Conservation (phyloP, 2,329 filamentous ascomycete genomes). For the Hymenoscyphus fructigenus region DNA sequence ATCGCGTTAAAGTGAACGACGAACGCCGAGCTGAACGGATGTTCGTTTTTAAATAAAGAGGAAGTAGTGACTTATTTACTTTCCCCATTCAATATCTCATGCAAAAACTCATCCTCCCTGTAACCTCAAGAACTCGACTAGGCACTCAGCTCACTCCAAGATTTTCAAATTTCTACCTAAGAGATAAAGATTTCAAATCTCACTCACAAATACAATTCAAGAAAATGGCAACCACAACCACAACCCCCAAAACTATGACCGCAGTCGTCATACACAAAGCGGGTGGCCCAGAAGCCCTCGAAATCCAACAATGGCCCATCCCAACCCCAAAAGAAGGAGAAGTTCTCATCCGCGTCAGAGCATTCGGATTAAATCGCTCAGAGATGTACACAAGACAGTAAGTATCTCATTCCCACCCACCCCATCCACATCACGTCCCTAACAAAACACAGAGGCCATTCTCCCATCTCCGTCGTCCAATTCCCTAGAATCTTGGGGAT, state of each 20-base stretch:
- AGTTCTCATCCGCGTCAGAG: conserved; percentile 75
- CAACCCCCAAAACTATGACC: conserved; percentile 19
- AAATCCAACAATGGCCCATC: conserved; percentile 20
- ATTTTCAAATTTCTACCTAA: background rate
- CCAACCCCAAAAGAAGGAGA: conserved; percentile 51
- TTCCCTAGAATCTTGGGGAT: conserved; percentile 30
- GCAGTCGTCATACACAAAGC: conserved; percentile 24
- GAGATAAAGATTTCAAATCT: background rate
- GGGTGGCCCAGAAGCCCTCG: conserved; percentile 25
- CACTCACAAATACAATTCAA: background rate
- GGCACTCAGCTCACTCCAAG: background rate
- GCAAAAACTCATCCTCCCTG: background rate
- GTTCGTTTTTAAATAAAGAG: too few species aligned
- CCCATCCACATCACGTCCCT: background rate
- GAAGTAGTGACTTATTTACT: background rate
- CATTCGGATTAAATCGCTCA: conserved; percentile 83
- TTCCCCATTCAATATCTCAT: background rate
- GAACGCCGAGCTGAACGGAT: too few species aligned
- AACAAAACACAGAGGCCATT: conserved; percentile 17
- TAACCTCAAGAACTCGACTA: background rate
- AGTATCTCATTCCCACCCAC: background rate
- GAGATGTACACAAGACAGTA: conserved; percentile 54
- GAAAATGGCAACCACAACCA: background rate
- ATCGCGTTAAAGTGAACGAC: too few species aligned
- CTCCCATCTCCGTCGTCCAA: conserved; percentile 19